Evolutionary conservation across 345 rosid genomes (phyloP), one percentile per base, ranked within the genome.

Genomic region (Sapria himalayana): DNA sequence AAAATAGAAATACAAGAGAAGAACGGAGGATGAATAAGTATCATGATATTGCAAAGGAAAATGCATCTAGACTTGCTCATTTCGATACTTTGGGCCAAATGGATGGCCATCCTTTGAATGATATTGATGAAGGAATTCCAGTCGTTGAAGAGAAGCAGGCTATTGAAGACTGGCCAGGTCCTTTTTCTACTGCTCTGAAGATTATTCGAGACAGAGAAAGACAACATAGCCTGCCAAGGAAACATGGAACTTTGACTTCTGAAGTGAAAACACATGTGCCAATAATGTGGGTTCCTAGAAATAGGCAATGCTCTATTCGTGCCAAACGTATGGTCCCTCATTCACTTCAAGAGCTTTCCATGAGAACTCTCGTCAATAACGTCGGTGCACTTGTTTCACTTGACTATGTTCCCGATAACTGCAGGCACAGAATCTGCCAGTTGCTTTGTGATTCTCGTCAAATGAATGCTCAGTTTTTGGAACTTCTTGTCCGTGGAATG

Each of bases 161-260:
- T 25, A 58, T 55, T 34, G 85, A 74, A 55, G 94, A 86, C 56
- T 86, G 94, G 94, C 98, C 94, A 2, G 98, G 98, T 32, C 94
- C 98, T 10, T 86, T 81, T 61, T 76, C 98, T 24, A 78, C 98
- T 48, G 98, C 93, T 31, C 70, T 78, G 98, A 82, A 70, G 51
- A 81, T 86, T 22, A 76, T 86, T 7, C 66, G 65, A 65, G 94
- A 78, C 29, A 64, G 98, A 32, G 53, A 41, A 23, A 62, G 55
- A 9, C 69, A 65, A 24, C 11, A 38, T 37, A 58, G 33, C 31
- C 14, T 48, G 25, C 43, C 2, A 37, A n/a, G n/a, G n/a, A n/a
- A n/a, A n/a, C 35, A 22, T 29, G 49, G 56, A 39, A 7, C 20
- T 15, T 21, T 23, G 20, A 4, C 52, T 48, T 33, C 45, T 12